phyloP scores from a whole-genome alignment of 179 eudicot species.

The Spinacia oleracea region DNA sequence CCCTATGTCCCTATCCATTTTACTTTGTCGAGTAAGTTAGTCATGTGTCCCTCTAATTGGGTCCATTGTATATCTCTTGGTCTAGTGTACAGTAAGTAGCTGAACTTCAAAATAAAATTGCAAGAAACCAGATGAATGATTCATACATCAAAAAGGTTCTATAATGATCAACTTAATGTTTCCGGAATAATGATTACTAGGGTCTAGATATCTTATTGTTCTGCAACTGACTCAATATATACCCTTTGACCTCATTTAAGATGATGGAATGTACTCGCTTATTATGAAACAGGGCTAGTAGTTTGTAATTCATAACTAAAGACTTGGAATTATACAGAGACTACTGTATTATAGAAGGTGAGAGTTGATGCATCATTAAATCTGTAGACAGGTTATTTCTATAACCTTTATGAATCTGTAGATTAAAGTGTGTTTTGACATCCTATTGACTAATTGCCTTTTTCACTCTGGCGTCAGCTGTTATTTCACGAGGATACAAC shows the following conservation, averaged over 20 bases:
- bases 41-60: too few species aligned
- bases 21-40: too few species aligned
- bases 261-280: background rate
- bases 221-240: background rate
- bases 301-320: background rate
- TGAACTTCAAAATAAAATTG: too few species aligned
- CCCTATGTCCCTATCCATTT: too few species aligned
- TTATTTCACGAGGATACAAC: slow-evolving; percentile 99
- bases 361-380: background rate
- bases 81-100: too few species aligned
- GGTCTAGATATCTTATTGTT: background rate
- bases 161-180: background rate
- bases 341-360: background rate
- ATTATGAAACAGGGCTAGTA: background rate
- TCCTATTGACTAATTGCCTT: slow-evolving; percentile 1
- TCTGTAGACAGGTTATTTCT: background rate
- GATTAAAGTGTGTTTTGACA: background rate
- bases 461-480: slow-evolving; percentile 47
- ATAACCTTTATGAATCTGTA: background rate
- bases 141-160: background rate
- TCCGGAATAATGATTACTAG: background rate
- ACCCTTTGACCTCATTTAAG: background rate
- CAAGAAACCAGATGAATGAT: background rate
- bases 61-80: too few species aligned
- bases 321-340: too few species aligned